Evolutionary conservation across 495 filamentous ascomycete genomes (phyloP), one percentile per base, ranked within the genome.

Genomic region (Entonaema liquescens): DNA sequence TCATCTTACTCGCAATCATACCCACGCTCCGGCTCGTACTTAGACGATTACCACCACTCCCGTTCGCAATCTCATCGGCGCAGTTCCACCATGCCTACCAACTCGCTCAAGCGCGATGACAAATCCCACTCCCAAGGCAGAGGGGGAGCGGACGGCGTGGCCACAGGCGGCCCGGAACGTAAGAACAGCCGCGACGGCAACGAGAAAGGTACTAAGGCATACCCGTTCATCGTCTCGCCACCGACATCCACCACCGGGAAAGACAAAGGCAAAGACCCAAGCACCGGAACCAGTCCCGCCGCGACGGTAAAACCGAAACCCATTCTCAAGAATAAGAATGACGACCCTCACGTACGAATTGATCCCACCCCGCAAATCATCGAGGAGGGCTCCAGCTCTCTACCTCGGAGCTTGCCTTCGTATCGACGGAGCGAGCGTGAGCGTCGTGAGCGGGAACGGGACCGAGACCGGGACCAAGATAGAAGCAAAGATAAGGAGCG

Each of bases 311-410:
- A 68, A 57, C 83, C 83, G 2, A 85, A 84, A 68, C 78, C 83
- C 17, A 85, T 85, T 31, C 77, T 85, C 6, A 85, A 85, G 78
- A 84, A 84, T 72, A 80, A 80, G 68, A 82, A 84, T 53, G 79
- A 80, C 29, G 78, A 85, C 55, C 75, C 75, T 8, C 81, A 81
- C 49, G 83, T 85, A 12, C 79, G 78, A 1, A 84, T 84, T 52
- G 80, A 81, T 21, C 73, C 71, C 11, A 67, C 59, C 26, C 75
- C 75, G 5, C 73, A 76, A 38, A 66, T 77, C 38, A 71, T 74
- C 7, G 72, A 83, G 50, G 82, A 82, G 5, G 76, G 78, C 19
- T 62, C 59, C 67, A 82, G 71, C 65, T 84, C 60, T 68, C 59
- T 40, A 59, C 77, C 19, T 56, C 72, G 57, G 35, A 79, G 33